Conservation (phyloP, 1,284 basidiomycete genomes). For the Singerocomus rubriflavus region DNA sequence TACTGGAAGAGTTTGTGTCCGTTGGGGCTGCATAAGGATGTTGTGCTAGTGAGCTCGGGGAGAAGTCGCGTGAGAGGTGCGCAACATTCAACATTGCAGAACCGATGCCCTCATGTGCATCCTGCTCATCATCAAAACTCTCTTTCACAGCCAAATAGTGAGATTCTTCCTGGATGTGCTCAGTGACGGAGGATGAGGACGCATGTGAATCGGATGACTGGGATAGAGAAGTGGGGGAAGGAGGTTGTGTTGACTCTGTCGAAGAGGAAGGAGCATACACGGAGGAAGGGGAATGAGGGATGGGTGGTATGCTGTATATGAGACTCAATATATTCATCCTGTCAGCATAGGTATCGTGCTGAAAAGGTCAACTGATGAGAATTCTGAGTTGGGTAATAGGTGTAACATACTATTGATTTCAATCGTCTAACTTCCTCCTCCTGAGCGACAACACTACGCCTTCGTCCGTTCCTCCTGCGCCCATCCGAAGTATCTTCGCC, state of each 20-base stretch:
- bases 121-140: slow-evolving; percentile 34
- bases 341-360: slow-evolving; percentile 88
- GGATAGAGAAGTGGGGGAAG: slow-evolving; percentile 50
- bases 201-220: slow-evolving; percentile 49
- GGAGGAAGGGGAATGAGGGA: slow-evolving; percentile 58
- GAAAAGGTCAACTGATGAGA: slow-evolving; percentile 16
- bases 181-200: slow-evolving; percentile 36
- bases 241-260: slow-evolving; percentile 50
- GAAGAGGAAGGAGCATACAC: slow-evolving; percentile 50
- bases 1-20: slow-evolving; percentile 25
- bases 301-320: slow-evolving; percentile 78
- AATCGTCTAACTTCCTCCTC: slow-evolving; percentile 80
- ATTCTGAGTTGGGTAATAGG: slow-evolving; percentile 11
- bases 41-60: slow-evolving; percentile 24
- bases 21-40: slow-evolving; percentile 46
- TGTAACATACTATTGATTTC: slow-evolving; percentile 71
- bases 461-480: slow-evolving; percentile 54
- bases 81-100: slow-evolving; percentile 48
- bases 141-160: slow-evolving; percentile 27
- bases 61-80: slow-evolving; percentile 35
- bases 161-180: slow-evolving; percentile 37
- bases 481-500: slow-evolving; percentile 74
- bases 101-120: slow-evolving; percentile 46
- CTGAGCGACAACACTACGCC: slow-evolving; percentile 76
- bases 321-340: slow-evolving; percentile 84